phyloP scores from a whole-genome alignment of 1,284 basidiomycete genomes.

The Irpex lacteus region DNA sequence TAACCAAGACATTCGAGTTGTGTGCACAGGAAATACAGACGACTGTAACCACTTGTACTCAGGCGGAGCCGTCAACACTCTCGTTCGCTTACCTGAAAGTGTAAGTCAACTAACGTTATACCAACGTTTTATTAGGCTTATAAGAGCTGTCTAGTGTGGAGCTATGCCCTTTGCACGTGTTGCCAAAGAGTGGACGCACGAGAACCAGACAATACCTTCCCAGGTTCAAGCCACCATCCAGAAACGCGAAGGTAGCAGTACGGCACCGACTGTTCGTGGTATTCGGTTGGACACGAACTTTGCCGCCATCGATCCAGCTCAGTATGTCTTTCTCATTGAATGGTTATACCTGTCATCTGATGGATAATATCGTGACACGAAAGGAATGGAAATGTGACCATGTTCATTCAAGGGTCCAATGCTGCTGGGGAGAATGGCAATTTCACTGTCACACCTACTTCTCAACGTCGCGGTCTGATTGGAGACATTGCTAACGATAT shows the following conservation, averaged over 20 bases:
- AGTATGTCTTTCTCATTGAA: slow-evolving; percentile 17
- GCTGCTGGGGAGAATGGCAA: slow-evolving; percentile 36
- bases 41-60: slow-evolving; percentile 45
- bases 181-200: slow-evolving; percentile 36
- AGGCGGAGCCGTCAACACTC: slow-evolving; percentile 44
- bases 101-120: slow-evolving; percentile 30
- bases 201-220: slow-evolving; percentile 40
- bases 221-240: slow-evolving; percentile 28
- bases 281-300: slow-evolving; percentile 44
- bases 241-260: slow-evolving; percentile 28
- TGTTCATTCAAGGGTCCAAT: slow-evolving; percentile 39
- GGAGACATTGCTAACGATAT: not conserved
- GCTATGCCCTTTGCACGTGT: slow-evolving; percentile 48
- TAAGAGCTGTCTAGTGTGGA: slow-evolving; percentile 37
- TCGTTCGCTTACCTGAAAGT: slow-evolving; percentile 49
- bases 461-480: slow-evolving; percentile 2
- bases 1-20: slow-evolving; percentile 46
- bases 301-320: slow-evolving; percentile 29
- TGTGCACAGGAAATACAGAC: slow-evolving; percentile 37
- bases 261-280: slow-evolving; percentile 36
- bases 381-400: slow-evolving; percentile 35
- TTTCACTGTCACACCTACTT: slow-evolving; percentile 26
- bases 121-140: not conserved
- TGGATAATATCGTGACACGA: not conserved
- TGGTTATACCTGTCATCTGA: too few species aligned